Evolutionary conservation across 306 rosid species (phyloP).

Genomic region (Potentilla sterilis): DNA sequence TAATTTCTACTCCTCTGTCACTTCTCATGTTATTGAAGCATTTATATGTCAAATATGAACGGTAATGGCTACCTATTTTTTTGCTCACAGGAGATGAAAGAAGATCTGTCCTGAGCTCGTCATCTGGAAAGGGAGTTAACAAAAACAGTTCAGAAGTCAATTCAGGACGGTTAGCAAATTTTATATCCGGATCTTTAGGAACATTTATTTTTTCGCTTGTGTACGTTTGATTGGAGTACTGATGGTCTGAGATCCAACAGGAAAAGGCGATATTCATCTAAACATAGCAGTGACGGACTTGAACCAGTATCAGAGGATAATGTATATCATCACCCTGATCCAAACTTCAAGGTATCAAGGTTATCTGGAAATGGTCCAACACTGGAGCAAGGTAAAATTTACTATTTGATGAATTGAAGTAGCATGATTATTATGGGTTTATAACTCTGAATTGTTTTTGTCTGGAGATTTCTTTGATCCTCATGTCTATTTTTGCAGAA

Average conservation of each 20-base stretch:
- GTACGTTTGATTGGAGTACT: constrained; percentile 23
- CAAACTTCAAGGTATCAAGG: constrained; percentile 46
- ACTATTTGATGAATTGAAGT: neutral
- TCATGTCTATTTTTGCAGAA: constrained; percentile 49
- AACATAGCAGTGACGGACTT: constrained; percentile 53
- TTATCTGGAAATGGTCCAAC: constrained; percentile 43
- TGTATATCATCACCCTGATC: constrained; percentile 29
- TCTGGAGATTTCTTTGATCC: constrained; percentile 7
- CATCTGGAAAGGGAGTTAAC: constrained; percentile 52
- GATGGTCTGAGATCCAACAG: constrained; percentile 41
- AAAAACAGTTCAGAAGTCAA: constrained; percentile 39
- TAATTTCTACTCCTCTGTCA: neutral
- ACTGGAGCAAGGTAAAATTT: constrained; percentile 64
- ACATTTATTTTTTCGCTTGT: neutral
- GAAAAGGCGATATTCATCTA: constrained; percentile 56
- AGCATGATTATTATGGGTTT: neutral
- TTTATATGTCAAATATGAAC: constrained; percentile 10
- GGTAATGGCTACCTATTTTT: constrained; percentile 14
- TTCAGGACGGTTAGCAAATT: constrained; percentile 48
- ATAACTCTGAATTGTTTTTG: constrained; percentile 12
- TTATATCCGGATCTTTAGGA: neutral
- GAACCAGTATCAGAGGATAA: constrained; percentile 58
- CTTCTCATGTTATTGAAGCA: constrained; percentile 7
- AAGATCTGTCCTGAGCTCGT: constrained; percentile 47
- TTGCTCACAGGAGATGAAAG: constrained; percentile 38